Percentiles rank a stretch among this genome's conserved stretches.
Conservation (phyloP, 306 rosid species). For the Lathyrus sativus region DNA sequence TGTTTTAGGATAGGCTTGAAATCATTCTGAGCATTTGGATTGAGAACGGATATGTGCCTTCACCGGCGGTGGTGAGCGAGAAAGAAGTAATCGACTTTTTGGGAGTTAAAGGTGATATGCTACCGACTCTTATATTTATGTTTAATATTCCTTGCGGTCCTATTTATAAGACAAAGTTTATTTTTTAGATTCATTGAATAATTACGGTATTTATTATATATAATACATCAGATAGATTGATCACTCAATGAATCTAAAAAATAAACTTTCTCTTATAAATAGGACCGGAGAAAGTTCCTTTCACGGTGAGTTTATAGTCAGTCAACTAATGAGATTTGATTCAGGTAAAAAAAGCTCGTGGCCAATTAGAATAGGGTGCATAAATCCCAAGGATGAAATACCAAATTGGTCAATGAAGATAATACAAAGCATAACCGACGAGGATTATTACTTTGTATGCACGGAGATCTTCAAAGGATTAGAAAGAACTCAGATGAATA, state of each 20-base stretch:
- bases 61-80: slow-evolving; percentile 86
- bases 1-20: slow-evolving; percentile 88
- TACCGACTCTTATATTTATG: slow-evolving; percentile 14
- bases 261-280: too few species aligned
- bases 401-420: slow-evolving; percentile 69
- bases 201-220: too few species aligned
- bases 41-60: slow-evolving; percentile 66
- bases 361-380: slow-evolving; percentile 86
- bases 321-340: slow-evolving; percentile 36
- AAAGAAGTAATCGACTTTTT: slow-evolving; percentile 72
- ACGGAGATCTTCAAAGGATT: slow-evolving; percentile 51
- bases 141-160: not conserved
- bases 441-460: slow-evolving; percentile 70
- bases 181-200: too few species aligned
- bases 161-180: too few species aligned
- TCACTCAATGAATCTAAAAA: too few species aligned
- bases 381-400: slow-evolving; percentile 58
- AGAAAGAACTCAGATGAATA: slow-evolving; percentile 55
- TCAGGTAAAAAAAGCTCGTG: slow-evolving; percentile 62
- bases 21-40: slow-evolving; percentile 78
- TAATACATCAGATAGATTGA: too few species aligned
- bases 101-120: slow-evolving; percentile 61
- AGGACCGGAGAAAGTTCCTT: not conserved
- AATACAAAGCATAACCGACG: slow-evolving; percentile 52
- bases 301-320: slow-evolving; percentile 26